phyloP scores from a whole-genome alignment of 345 rosid genomes.

The Aquilaria malaccensis region DNA sequence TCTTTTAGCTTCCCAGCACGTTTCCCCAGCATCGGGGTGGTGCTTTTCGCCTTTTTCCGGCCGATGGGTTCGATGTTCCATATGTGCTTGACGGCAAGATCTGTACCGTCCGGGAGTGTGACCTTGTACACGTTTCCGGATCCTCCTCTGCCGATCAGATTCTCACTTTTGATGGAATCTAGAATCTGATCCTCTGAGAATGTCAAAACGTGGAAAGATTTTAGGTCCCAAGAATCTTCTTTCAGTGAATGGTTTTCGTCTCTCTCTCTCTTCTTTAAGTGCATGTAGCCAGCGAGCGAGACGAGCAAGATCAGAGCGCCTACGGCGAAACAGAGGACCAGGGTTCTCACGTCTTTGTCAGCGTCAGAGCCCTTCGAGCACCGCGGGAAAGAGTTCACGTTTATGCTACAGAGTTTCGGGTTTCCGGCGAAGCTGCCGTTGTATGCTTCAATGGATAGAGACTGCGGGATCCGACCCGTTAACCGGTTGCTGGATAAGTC shows the following conservation, averaged over 20 bases:
- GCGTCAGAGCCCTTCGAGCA: constrained; percentile 41
- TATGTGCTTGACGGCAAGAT: constrained; percentile 84
- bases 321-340: constrained; percentile 44
- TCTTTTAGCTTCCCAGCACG: constrained; percentile 42
- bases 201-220: constrained; percentile 62
- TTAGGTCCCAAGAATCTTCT: constrained; percentile 78
- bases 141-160: constrained; percentile 87
- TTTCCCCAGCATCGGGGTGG: constrained; percentile 56
- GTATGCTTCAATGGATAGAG: constrained; percentile 61
- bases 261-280: constrained; percentile 48
- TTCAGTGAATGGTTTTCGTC: constrained; percentile 39
- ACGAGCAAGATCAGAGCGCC: constrained; percentile 43
- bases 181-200: constrained; percentile 78
- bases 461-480: constrained; percentile 57
- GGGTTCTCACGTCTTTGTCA: constrained; percentile 31
- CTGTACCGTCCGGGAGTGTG: constrained; percentile 51
- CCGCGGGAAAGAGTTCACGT: constrained; percentile 40
- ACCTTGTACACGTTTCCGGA: constrained; percentile 82
- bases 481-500: constrained; percentile 67
- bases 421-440: constrained; percentile 73
- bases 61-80: constrained; percentile 31
- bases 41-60: constrained; percentile 33
- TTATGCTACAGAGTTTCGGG: constrained; percentile 60
- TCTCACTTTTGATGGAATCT: constrained; percentile 79
- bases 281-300: constrained; percentile 42